Conservation (phyloP, 495 filamentous ascomycete genomes). For the Hypoxylon fuscum region DNA sequence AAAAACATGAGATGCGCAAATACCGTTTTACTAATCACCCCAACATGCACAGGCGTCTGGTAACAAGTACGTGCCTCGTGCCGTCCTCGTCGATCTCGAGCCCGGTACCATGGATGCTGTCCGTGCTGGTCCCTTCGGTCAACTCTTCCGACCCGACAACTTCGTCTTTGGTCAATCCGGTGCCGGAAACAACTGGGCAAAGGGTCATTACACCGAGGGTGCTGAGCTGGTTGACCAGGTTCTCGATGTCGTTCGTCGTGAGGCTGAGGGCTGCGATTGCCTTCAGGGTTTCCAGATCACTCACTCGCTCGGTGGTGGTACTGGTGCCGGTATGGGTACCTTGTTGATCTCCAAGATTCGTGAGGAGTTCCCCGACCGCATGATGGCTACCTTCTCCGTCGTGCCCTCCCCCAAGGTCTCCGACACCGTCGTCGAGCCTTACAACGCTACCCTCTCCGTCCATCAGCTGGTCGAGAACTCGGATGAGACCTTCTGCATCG, state of each 20-base stretch:
- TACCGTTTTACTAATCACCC: slow-evolving; percentile 21
- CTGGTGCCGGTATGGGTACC: slow-evolving; percentile 99
- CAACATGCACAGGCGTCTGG: slow-evolving; percentile 72
- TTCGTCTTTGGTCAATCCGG: slow-evolving; percentile 99
- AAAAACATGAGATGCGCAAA: background rate
- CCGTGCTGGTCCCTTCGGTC: slow-evolving; percentile 97
- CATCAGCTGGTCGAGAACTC: slow-evolving; percentile 99
- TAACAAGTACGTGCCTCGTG: slow-evolving; percentile 99
- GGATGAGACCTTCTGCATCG: slow-evolving; percentile 99
- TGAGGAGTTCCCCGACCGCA: slow-evolving; percentile 99
- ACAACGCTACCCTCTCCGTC: slow-evolving; percentile 99
- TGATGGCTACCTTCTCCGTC: slow-evolving; percentile 99
- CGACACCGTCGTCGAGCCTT: slow-evolving; percentile 99
- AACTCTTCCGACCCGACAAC: slow-evolving; percentile 99
- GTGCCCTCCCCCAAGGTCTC: slow-evolving; percentile 99
- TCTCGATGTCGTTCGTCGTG: slow-evolving; percentile 97
- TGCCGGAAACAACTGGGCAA: slow-evolving; percentile 99
- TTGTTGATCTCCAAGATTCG: slow-evolving; percentile 99
- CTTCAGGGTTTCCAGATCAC: slow-evolving; percentile 99
- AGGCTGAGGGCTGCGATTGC: slow-evolving; percentile 99
- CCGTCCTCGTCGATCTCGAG: slow-evolving; percentile 99
- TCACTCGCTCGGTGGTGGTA: slow-evolving; percentile 99
- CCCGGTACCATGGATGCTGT: slow-evolving; percentile 99
- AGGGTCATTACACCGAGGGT: slow-evolving; percentile 99
- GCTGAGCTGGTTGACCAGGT: slow-evolving; percentile 99